Evolutionary conservation across 108 stramenopile genomes (phyloP).

Genomic region (Epipyxis sp.): DNA sequence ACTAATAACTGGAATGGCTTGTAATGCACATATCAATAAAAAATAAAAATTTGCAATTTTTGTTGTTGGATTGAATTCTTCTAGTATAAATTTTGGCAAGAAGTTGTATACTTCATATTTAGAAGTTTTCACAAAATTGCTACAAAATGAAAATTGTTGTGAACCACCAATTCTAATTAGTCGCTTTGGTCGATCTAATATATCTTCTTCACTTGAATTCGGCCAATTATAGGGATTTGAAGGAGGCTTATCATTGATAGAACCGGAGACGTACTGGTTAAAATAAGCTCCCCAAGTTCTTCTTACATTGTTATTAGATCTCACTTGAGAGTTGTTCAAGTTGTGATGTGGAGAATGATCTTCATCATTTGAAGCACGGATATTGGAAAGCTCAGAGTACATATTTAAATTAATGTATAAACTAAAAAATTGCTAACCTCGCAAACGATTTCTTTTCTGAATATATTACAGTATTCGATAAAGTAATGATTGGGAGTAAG

Average conservation of each 20-base stretch:
- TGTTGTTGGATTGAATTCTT: constrained; percentile 26
- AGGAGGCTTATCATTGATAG: background rate
- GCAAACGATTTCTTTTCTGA: too few relatives aligned
- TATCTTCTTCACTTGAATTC: background rate
- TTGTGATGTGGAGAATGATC: too few relatives aligned
- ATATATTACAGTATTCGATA: too few relatives aligned
- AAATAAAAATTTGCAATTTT: constrained; percentile 34
- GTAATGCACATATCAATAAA: background rate
- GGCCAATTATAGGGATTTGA: constrained; percentile 23
- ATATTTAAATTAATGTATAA: too few relatives aligned
- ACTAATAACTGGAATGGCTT: constrained; percentile 3
- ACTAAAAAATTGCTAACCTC: too few relatives aligned
- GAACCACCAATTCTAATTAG: constrained; percentile 36
- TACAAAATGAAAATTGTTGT: constrained; percentile 43
- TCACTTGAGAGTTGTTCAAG: too few relatives aligned
- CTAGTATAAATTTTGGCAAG: constrained; percentile 35
- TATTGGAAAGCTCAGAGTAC: too few relatives aligned
- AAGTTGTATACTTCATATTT: constrained; percentile 54
- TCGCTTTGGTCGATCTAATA: constrained; percentile 8
- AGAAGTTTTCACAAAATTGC: constrained; percentile 52
- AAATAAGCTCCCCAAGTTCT: too few relatives aligned
- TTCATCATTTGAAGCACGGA: too few relatives aligned
- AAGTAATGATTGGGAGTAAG: too few relatives aligned
- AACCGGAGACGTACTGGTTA: too few relatives aligned
- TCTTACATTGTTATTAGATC: too few relatives aligned